Evolutionary conservation across 2,329 filamentous ascomycete species (phyloP).

Genomic region (Massarina eburnea): DNA sequence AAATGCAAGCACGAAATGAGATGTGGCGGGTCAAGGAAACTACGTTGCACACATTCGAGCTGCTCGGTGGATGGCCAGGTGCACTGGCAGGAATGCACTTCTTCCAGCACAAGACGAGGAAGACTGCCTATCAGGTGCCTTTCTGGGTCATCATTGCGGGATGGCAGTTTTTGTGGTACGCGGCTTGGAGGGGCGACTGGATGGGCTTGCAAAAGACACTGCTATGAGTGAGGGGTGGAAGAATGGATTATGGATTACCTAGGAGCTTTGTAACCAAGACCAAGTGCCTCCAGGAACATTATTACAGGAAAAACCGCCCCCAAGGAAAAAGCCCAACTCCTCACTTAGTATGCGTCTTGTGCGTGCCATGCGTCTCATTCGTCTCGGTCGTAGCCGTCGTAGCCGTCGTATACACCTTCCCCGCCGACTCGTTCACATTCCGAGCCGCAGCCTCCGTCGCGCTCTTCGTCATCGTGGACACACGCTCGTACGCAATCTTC

Average conservation of each 20-base stretch:
- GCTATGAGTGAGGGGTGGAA: not conserved
- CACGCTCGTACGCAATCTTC: slow-evolving; percentile 19
- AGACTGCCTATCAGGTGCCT: slow-evolving; percentile 26
- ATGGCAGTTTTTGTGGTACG: slow-evolving; percentile 32
- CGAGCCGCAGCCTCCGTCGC: slow-evolving; percentile 6
- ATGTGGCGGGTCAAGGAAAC: slow-evolving; percentile 36
- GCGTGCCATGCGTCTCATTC: slow-evolving; percentile 7
- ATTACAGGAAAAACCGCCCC: not conserved
- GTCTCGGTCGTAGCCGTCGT: not conserved
- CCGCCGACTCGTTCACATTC: slow-evolving; percentile 5
- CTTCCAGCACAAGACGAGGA: slow-evolving; percentile 42
- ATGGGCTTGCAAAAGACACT: not conserved
- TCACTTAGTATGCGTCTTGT: not conserved
- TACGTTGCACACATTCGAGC: slow-evolving; percentile 30
- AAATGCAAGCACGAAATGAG: slow-evolving; percentile 35
- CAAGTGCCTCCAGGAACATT: not conserved
- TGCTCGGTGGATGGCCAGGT: slow-evolving; percentile 39
- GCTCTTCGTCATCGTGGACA: slow-evolving; percentile 19
- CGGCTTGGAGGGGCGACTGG: slow-evolving; percentile 16
- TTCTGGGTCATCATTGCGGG: slow-evolving; percentile 36
- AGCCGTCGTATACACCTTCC: slow-evolving; percentile 1
- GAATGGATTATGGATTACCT: not conserved
- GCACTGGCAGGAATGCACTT: slow-evolving; percentile 37
- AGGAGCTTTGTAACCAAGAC: not conserved
- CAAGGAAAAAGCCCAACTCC: not conserved